Percentiles rank a stretch among this genome's conserved stretches.
These are phyloP conservation scores for Zopfia rhizophila DNA, from an alignment of 2,329 filamentous ascomycete species.

Conservation along the genomic window DNA sequence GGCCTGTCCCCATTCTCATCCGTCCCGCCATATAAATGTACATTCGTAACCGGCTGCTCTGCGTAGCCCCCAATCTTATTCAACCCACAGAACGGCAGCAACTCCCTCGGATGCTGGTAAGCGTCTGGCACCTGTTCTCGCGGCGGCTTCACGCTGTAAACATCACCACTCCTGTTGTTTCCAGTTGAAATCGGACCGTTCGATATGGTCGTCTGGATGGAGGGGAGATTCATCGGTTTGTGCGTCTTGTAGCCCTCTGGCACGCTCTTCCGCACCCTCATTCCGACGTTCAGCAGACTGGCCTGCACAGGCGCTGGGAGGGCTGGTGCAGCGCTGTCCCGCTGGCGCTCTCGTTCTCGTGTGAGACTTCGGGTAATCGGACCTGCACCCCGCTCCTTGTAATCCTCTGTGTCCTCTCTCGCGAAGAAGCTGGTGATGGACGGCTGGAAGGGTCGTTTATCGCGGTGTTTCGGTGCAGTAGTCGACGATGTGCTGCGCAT, in stretches of 20 bases:
- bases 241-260: slow-evolving; percentile 93
- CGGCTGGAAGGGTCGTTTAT: slow-evolving; percentile 58
- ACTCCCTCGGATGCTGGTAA: slow-evolving; percentile 63
- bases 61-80: slow-evolving; percentile 77
- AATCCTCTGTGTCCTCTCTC: slow-evolving; percentile 24
- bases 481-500: slow-evolving; percentile 33
- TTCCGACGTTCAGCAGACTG: slow-evolving; percentile 89
- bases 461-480: slow-evolving; percentile 36
- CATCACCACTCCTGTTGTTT: slow-evolving; percentile 15
- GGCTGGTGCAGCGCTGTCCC: slow-evolving; percentile 51
- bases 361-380: slow-evolving; percentile 32
- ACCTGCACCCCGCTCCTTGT: slow-evolving; percentile 36
- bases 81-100: slow-evolving; percentile 83
- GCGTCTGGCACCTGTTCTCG: slow-evolving; percentile 33
- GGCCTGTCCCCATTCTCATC: slow-evolving; percentile 46
- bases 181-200: slow-evolving; percentile 24
- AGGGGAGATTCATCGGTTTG: slow-evolving; percentile 43
- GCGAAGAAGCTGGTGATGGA: slow-evolving; percentile 58
- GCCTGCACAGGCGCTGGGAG: slow-evolving; percentile 77
- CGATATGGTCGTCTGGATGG: slow-evolving; percentile 39
- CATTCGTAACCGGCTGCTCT: slow-evolving; percentile 62
- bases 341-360: slow-evolving; percentile 29
- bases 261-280: slow-evolving; percentile 92
- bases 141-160: slow-evolving; percentile 34
- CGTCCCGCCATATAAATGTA: slow-evolving; percentile 48